phyloP scores from a whole-genome alignment of 2,329 filamentous ascomycete genomes.

The Epichloe sibirici region DNA sequence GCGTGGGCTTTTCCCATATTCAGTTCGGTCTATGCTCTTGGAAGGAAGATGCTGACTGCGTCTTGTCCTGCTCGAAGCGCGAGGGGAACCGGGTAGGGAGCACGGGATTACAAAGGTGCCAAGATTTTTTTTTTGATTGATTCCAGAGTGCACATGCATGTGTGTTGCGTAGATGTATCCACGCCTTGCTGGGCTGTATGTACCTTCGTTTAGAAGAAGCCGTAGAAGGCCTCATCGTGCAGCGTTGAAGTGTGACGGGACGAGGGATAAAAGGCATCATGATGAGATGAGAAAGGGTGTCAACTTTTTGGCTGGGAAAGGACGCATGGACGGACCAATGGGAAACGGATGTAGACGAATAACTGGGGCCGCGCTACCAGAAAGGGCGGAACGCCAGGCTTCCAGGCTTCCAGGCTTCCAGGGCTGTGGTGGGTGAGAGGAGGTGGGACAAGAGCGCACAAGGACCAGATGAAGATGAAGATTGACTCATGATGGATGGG shows the following conservation, averaged over 20 bases:
- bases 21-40: neutral
- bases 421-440: neutral
- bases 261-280: too few species aligned
- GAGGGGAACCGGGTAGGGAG: neutral
- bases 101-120: neutral
- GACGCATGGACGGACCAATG: neutral
- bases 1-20: neutral
- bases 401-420: neutral
- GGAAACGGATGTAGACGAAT: neutral
- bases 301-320: too few species aligned
- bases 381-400: neutral
- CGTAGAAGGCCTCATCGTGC: neutral
- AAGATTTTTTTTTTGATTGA: neutral
- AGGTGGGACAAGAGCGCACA: neutral
- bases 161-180: neutral
- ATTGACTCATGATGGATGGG: too few species aligned
- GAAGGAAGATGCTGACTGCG: neutral
- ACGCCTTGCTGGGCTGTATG: neutral
- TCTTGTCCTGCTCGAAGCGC: neutral
- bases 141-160: neutral
- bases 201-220: neutral
- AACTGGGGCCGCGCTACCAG: neutral
- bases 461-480: too few species aligned
- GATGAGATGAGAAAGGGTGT: too few species aligned
- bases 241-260: too few species aligned